These are phyloP conservation scores for Ophiocordyceps camponoti-floridani DNA, from an alignment of 2,329 filamentous ascomycete species.

Conservation along the genomic window DNA sequence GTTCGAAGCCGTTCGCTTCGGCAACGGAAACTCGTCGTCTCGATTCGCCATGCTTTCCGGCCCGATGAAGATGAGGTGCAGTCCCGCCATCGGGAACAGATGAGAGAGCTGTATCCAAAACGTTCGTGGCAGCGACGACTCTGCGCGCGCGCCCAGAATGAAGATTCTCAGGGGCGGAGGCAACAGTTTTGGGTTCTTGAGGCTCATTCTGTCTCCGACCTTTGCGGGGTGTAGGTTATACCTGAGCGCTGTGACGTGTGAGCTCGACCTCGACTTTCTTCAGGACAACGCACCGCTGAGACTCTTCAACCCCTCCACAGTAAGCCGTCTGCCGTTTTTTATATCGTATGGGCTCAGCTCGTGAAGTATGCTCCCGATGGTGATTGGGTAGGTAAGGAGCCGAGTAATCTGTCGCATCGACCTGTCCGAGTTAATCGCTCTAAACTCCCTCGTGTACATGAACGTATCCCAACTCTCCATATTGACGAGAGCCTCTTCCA, in stretches of 20 bases:
- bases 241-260: constrained; percentile 46
- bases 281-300: constrained; percentile 53
- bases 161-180: constrained; percentile 85
- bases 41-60: constrained; percentile 93
- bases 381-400: constrained; percentile 83
- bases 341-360: constrained; percentile 88
- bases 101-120: constrained; percentile 91
- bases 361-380: constrained; percentile 78
- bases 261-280: not conserved
- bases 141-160: constrained; percentile 85
- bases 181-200: constrained; percentile 66
- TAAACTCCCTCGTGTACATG: constrained; percentile 79
- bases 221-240: constrained; percentile 85
- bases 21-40: constrained; percentile 81
- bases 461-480: constrained; percentile 99
- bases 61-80: constrained; percentile 88
- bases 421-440: constrained; percentile 78
- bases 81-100: constrained; percentile 78
- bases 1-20: constrained; percentile 66
- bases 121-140: constrained; percentile 85
- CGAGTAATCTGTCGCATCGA: constrained; percentile 86
- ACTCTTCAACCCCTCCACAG: constrained; percentile 79
- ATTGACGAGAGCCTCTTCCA: constrained; percentile 86
- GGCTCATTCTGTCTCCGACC: constrained; percentile 52
- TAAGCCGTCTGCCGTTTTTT: constrained; percentile 56